Percentiles rank a stretch among this genome's conserved stretches.
Evolutionary conservation across 352 stramenopile species (phyloP).

Genomic region (Phytophthora lateralis): DNA sequence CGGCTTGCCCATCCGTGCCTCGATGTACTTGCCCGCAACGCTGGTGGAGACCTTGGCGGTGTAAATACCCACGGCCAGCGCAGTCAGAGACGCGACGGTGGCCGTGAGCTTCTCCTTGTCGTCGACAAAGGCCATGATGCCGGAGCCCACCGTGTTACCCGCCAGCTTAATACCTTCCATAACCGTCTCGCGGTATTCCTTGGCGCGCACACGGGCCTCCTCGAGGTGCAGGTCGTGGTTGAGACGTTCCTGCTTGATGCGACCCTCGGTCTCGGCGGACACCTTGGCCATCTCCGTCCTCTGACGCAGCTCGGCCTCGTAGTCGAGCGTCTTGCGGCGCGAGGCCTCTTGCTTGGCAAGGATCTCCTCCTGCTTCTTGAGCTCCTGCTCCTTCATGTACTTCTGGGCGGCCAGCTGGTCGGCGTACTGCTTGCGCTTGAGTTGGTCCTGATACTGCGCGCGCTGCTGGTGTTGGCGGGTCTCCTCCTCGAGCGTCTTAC

Average conservation of each 20-base stretch:
- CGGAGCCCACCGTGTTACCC: constrained; percentile 93
- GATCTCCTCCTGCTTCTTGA: constrained; percentile 99
- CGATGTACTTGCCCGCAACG: constrained; percentile 95
- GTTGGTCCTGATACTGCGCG: constrained; percentile 97
- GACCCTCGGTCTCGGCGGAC: constrained; percentile 94
- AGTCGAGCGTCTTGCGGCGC: constrained; percentile 96
- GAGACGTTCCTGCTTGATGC: constrained; percentile 96
- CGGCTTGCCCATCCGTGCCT: constrained; percentile 96
- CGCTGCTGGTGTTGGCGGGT: constrained; percentile 97
- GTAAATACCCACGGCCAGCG: constrained; percentile 96
- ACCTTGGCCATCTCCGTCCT: constrained; percentile 96
- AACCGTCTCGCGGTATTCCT: constrained; percentile 93
- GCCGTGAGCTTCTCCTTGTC: constrained; percentile 96
- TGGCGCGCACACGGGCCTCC: constrained; percentile 93
- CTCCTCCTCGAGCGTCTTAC: constrained; percentile 97
- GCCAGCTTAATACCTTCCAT: constrained; percentile 96
- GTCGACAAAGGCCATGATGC: constrained; percentile 93
- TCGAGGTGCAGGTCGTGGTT: constrained; percentile 99
- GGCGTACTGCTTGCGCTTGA: constrained; percentile 98
- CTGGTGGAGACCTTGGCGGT: constrained; percentile 93
- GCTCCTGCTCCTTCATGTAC: constrained; percentile 95
- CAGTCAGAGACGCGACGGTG: constrained; percentile 94
- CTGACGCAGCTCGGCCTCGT: constrained; percentile 95
- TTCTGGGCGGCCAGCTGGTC: constrained; percentile 97
- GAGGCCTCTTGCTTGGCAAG: constrained; percentile 95